Evolutionary conservation across 2,329 filamentous ascomycete genomes (phyloP).

Genomic region (Fusarium anguioides): DNA sequence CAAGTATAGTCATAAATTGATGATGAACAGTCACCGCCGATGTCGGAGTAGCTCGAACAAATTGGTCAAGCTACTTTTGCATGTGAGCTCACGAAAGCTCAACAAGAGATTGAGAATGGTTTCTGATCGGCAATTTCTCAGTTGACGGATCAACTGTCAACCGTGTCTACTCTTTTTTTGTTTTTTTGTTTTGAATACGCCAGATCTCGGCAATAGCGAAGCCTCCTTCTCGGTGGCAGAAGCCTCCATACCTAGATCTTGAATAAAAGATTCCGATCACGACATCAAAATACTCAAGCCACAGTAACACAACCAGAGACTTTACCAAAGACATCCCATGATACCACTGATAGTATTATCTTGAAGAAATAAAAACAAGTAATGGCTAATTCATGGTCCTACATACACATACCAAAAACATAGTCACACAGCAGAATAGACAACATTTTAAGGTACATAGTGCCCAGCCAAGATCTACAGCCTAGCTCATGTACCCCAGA

Average conservation of each 20-base stretch:
- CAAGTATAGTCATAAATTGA: neutral
- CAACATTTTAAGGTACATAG: neutral
- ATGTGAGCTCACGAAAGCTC: neutral
- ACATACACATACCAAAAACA: neutral
- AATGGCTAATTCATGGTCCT: neutral
- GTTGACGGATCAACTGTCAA: neutral
- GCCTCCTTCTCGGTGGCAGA: constrained; percentile 9
- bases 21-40: constrained; percentile 2
- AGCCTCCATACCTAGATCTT: constrained; percentile 25
- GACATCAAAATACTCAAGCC: constrained; percentile 6
- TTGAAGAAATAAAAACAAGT: neutral
- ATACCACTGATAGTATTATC: neutral
- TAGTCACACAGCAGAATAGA: neutral
- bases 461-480: constrained; percentile 32
- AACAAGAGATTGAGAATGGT: neutral
- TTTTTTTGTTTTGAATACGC: neutral
- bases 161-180: neutral
- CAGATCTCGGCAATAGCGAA: neutral
- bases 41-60: constrained; percentile 9
- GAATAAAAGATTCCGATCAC: constrained; percentile 17
- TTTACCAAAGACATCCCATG: neutral
- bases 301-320: neutral
- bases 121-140: neutral
- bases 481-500: constrained; percentile 45
- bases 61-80: neutral